Conservation (phyloP, 192 early-diverging fungal genomes). For the Umbelopsis sp. region DNA sequence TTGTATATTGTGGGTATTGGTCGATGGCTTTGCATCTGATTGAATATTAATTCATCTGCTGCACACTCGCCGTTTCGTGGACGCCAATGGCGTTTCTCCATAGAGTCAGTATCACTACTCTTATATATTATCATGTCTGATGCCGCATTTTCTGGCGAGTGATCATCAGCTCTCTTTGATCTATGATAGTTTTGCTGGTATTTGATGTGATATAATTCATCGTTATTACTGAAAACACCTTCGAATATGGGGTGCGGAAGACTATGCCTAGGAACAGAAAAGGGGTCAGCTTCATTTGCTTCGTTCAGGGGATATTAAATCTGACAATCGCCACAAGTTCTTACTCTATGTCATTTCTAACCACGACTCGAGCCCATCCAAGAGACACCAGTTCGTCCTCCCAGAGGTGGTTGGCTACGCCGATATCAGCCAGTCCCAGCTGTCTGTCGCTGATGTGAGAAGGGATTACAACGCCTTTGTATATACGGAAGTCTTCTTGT, state of each 20-base stretch:
- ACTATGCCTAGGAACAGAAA: slow-evolving; percentile 6
- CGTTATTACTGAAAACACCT: slow-evolving; percentile 55
- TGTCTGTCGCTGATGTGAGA: slow-evolving; percentile 25
- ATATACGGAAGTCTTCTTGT: slow-evolving; percentile 50
- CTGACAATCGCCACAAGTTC: slow-evolving; percentile 1
- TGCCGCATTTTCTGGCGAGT: slow-evolving; percentile 15
- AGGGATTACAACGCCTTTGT: slow-evolving; percentile 53
- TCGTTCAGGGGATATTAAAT: neutral
- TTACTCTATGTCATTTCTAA: slow-evolving; percentile 45
- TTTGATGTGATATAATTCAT: slow-evolving; percentile 61
- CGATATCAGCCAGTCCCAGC: slow-evolving; percentile 27
- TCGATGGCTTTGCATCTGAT: slow-evolving; percentile 7
- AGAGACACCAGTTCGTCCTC: slow-evolving; percentile 46
- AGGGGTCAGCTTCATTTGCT: neutral
- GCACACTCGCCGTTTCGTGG: neutral
- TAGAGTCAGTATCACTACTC: neutral
- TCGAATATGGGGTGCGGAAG: slow-evolving; percentile 49
- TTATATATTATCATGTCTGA: neutral
- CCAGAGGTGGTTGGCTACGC: slow-evolving; percentile 35
- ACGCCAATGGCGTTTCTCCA: neutral
- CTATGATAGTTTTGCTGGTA: slow-evolving; percentile 51
- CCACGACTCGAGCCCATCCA: slow-evolving; percentile 57
- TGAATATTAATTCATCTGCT: neutral
- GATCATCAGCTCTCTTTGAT: slow-evolving; percentile 57
- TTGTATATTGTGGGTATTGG: neutral